phyloP scores from a whole-genome alignment of 768 basidiomycete genomes.

The Termitomyces sp. region DNA sequence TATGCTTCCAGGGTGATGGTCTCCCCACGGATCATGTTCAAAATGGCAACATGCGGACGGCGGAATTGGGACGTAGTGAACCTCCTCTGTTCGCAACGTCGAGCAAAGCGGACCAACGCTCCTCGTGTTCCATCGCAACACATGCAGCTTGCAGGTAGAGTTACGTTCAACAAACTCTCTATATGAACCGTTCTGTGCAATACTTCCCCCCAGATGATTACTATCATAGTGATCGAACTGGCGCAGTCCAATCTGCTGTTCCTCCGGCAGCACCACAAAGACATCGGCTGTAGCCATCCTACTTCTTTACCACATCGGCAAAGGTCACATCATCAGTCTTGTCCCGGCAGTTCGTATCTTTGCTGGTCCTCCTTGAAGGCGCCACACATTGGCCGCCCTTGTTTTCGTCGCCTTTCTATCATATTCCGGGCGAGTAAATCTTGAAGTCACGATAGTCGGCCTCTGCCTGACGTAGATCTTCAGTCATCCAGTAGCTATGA shows the following conservation, averaged over 20 bases:
- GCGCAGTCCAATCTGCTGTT: not conserved
- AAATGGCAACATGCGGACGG: conserved; percentile 84
- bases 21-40: conserved; percentile 42
- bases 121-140: conserved; percentile 6
- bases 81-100: conserved; percentile 66
- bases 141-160: conserved; percentile 11
- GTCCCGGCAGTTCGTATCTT: conserved; percentile 23
- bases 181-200: not conserved
- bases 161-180: conserved; percentile 5
- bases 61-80: conserved; percentile 82
- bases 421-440: no score
- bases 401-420: no score
- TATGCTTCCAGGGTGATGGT: no score
- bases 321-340: conserved; percentile 24
- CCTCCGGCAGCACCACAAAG: not conserved
- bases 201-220: conserved; percentile 14
- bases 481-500: no score
- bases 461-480: no score
- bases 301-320: conserved; percentile 12
- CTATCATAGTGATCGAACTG: conserved; percentile 4
- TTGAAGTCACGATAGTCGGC: no score
- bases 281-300: conserved; percentile 10
- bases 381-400: conserved; percentile 4
- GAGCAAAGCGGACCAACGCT: conserved; percentile 11
- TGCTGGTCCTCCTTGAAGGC: conserved; percentile 15